Conservation (phyloP, 148 eudicot species). For the Dysphania ambrosioides region DNA sequence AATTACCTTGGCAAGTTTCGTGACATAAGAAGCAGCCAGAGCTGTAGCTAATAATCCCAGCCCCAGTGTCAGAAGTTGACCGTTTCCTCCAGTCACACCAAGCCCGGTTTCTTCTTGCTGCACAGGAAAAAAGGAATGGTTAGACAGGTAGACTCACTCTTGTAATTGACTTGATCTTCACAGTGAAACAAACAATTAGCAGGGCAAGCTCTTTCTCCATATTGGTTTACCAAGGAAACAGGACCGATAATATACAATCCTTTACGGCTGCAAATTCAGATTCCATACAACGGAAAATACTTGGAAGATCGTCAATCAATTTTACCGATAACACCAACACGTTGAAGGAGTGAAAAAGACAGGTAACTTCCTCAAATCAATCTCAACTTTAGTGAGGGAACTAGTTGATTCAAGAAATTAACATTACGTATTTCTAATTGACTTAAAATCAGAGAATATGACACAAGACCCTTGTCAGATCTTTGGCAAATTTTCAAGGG, state of each 20-base stretch:
- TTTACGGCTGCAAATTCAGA: background rate
- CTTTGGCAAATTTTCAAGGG: background rate
- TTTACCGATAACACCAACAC: too few species aligned
- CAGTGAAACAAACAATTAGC: background rate
- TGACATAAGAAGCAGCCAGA: slow-evolving; percentile 81
- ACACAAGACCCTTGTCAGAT: background rate
- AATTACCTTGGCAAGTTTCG: slow-evolving; percentile 81
- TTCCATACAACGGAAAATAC: background rate
- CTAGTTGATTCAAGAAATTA: background rate
- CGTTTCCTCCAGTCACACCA: slow-evolving; percentile 56
- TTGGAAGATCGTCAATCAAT: background rate
- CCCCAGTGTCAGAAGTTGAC: slow-evolving; percentile 82
- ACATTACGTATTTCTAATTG: too few species aligned
- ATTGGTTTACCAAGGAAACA: slow-evolving; percentile 3
- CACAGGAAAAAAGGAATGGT: background rate
- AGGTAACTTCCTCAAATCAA: background rate
- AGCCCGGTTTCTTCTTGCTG: slow-evolving; percentile 87
- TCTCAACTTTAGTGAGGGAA: background rate
- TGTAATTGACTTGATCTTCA: too few species aligned
- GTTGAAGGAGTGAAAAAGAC: background rate
- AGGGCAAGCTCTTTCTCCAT: background rate
- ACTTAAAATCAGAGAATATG: background rate
- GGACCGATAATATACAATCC: background rate
- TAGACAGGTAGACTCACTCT: background rate
- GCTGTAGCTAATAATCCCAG: slow-evolving; percentile 82